Evolutionary conservation across 768 basidiomycete genomes (phyloP), one percentile per base, ranked within the genome.

Genomic region (Dentipellis sp.): DNA sequence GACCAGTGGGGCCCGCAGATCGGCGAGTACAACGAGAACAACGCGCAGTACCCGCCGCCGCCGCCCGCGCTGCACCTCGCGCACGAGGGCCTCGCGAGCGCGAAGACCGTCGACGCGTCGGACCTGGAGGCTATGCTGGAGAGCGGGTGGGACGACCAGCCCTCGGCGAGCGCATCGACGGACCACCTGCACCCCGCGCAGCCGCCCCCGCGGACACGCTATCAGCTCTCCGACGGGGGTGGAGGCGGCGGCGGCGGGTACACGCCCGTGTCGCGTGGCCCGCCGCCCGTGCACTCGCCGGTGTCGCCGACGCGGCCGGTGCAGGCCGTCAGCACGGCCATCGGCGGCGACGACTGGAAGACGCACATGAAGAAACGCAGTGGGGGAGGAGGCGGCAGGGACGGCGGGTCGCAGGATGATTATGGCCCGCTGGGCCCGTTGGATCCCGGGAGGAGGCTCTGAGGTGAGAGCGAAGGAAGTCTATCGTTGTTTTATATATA

Each of bases 1-100:
- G 95, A 98, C 65, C 86, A 92, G 36, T 99, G 94, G 94, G 93
- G 94, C 3, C 75, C 81, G 4, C 94, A 99, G 68, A 93, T 99
- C 54, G 94, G 95, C 10, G 91, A 81, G 49, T 97, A 98, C 71
- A 95, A 97, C 69, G 94, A 97, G 69, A 76, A 89, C 66, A 81
- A 80, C 67, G 60, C 72, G 29, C 79, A 84, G 63, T 94, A 84
- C 63, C 88, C 92, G 36, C 89, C 90, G 4, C 94, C 94, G 0
- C 93, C 94, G 10, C 75, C 83, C n/a, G 88, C 79, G 1, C 74
- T 94, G 7, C 70, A 78, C 16, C 61, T 77, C 16, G 72, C 79
- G 67, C 72, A 63, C 72, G 78, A 36, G 36, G 63, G 62, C 52
- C 40, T 69, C 50, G 66, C 60, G 8, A 68, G 69, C 23, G 76